A percentile compares a stretch with the other conserved stretches of the same genome.
Conservation (phyloP, 2,329 filamentous ascomycete genomes). For the Aspergillus persii region DNA sequence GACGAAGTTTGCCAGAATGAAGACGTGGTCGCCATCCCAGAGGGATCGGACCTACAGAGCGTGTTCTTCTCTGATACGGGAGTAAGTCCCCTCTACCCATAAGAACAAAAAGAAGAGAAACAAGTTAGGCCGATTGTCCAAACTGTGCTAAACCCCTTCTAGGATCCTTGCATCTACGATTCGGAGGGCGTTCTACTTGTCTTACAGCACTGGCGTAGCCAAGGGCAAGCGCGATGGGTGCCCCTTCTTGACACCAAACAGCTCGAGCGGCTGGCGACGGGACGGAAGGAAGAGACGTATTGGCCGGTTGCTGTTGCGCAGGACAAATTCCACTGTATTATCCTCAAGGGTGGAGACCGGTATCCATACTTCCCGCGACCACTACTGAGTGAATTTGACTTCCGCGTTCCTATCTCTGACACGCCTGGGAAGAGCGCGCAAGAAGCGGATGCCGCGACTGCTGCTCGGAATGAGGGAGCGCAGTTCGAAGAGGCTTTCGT, state of each 20-base stretch:
- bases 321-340: conserved; percentile 95
- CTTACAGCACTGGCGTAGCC: conserved; percentile 84
- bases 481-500: conserved; percentile 79
- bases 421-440: conserved; percentile 40
- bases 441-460: conserved; percentile 33
- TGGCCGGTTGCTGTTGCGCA: conserved; percentile 94
- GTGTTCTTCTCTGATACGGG: conserved; percentile 91
- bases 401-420: conserved; percentile 75
- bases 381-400: conserved; percentile 88
- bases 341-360: conserved; percentile 90
- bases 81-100: conserved; percentile 49
- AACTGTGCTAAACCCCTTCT: not conserved
- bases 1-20: conserved; percentile 95
- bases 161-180: conserved; percentile 96
- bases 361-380: conserved; percentile 92
- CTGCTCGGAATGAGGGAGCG: conserved; percentile 32
- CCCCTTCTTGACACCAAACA: conserved; percentile 87
- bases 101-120: too few species aligned
- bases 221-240: conserved; percentile 84
- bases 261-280: conserved; percentile 75
- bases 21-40: conserved; percentile 81
- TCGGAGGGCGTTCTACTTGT: conserved; percentile 84
- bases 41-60: conserved; percentile 69
- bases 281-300: conserved; percentile 84
- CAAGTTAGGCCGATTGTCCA: not conserved